A percentile compares a stretch with the other conserved stretches of the same genome.
phyloP scores from a whole-genome alignment of 2,329 filamentous ascomycete genomes.

The Colletotrichum sublineola region DNA sequence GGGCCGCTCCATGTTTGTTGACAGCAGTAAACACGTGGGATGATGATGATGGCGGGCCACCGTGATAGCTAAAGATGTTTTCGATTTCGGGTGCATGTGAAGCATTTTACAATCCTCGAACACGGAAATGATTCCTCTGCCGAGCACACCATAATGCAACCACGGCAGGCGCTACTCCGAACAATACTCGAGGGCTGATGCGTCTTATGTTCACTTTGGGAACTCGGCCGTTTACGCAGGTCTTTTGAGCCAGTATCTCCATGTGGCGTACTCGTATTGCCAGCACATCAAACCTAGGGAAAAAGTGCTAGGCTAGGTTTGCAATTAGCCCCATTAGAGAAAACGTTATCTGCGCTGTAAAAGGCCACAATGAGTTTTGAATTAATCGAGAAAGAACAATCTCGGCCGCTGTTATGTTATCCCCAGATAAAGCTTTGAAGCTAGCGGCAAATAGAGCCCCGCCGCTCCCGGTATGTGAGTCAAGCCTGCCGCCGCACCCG shows the following conservation, averaged over 20 bases:
- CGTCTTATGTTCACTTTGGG: too few species aligned
- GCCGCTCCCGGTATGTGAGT: not conserved
- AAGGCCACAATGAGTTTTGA: not conserved
- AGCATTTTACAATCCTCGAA: not conserved
- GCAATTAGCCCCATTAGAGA: not conserved
- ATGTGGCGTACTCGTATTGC: too few species aligned
- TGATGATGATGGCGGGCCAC: too few species aligned
- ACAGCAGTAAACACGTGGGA: not conserved
- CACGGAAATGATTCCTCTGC: too few species aligned
- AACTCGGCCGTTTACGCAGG: too few species aligned
- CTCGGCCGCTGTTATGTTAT: constrained; percentile 3
- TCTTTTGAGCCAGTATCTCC: too few species aligned
- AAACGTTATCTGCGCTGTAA: not conserved
- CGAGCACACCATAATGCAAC: too few species aligned
- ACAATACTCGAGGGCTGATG: too few species aligned
- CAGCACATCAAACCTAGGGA: too few species aligned
- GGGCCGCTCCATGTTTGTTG: not conserved
- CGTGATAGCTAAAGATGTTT: not conserved
- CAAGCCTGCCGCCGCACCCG: constrained; percentile 21
- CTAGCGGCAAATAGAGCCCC: not conserved
- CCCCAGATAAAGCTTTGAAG: constrained; percentile 17
- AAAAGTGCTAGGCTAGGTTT: not conserved
- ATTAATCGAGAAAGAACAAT: constrained; percentile 8
- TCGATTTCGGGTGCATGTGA: not conserved
- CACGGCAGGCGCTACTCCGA: too few species aligned